Evolutionary conservation across 768 basidiomycete genomes (phyloP).

Genomic region (Cyathus striatus): DNA sequence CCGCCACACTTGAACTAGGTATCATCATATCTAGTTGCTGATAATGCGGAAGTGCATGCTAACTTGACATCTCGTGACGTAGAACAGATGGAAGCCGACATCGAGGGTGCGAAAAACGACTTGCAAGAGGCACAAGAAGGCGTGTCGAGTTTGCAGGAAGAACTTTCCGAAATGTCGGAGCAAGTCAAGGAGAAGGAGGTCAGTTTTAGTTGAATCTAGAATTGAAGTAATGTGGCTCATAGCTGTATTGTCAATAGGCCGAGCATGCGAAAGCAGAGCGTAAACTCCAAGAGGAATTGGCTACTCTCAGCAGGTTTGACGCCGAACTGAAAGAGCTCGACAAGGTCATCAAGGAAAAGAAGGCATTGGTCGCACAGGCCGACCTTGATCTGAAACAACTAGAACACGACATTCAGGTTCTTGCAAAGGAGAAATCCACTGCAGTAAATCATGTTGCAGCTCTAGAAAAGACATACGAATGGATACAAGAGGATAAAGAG

Average conservation of each 20-base stretch:
- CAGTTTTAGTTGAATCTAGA: conserved; percentile 2
- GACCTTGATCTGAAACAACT: conserved; percentile 62
- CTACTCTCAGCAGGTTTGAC: conserved; percentile 84
- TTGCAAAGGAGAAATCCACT: conserved; percentile 60
- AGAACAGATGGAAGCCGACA: conserved; percentile 84
- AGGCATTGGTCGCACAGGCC: conserved; percentile 58
- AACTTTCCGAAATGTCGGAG: conserved; percentile 54
- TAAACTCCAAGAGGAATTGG: conserved; percentile 79
- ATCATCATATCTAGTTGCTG: conserved; percentile 2
- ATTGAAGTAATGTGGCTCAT: not conserved
- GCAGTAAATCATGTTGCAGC: conserved; percentile 47
- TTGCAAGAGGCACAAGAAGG: conserved; percentile 37
- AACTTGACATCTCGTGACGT: conserved; percentile 7
- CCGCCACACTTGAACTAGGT: conserved; percentile 86
- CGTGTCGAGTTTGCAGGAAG: conserved; percentile 51
- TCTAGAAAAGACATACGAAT: conserved; percentile 79
- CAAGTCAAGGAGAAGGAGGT: conserved; percentile 47
- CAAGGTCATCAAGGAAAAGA: conserved; percentile 75
- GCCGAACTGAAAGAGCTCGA: conserved; percentile 84
- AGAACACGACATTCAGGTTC: conserved; percentile 60
- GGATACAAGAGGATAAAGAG: conserved; percentile 89
- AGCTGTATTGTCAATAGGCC: conserved; percentile 29
- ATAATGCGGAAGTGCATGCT: not conserved
- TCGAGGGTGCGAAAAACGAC: conserved; percentile 43
- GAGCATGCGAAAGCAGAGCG: conserved; percentile 60